phyloP scores from a whole-genome alignment of 352 stramenopile species.

The Phytopythium ostracodes region DNA sequence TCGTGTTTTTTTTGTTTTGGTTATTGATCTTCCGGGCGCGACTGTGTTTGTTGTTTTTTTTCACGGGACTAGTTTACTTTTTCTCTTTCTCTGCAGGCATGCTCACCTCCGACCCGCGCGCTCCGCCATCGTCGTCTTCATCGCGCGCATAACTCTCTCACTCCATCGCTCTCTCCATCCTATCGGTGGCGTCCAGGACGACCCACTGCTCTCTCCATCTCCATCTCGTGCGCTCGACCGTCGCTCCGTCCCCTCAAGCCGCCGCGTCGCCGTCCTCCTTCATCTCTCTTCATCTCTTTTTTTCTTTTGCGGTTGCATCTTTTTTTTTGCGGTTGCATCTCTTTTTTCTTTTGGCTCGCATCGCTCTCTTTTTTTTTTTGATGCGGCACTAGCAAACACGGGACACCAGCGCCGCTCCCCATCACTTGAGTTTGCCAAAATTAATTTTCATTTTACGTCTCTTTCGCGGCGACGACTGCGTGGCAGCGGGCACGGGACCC shows the following conservation, averaged over 20 bases:
- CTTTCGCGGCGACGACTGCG: constrained; percentile 73
- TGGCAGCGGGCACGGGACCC: constrained; percentile 28
- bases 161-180: background rate
- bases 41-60: background rate
- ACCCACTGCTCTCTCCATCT: background rate
- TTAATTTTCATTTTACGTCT: constrained; percentile 92
- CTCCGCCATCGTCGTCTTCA: background rate
- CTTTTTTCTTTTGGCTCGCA: constrained; percentile 8
- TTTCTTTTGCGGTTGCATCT: constrained; percentile 13
- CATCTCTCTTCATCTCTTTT: constrained; percentile 1
- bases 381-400: constrained; percentile 5
- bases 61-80: constrained; percentile 20
- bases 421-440: constrained; percentile 87
- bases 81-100: constrained; percentile 8
- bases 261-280: background rate
- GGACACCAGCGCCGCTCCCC: constrained; percentile 15
- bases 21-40: background rate
- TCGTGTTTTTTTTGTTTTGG: background rate
- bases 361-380: constrained; percentile 19
- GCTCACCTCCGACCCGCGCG: background rate
- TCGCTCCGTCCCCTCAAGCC: background rate
- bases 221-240: background rate
- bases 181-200: background rate
- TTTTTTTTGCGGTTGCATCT: constrained; percentile 7
- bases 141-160: background rate